A percentile compares a stretch with the other conserved stretches of the same genome.
These are phyloP conservation scores for Hortiboletus campestris DNA, from an alignment of 768 basidiomycete genomes.

Conservation along the genomic window DNA sequence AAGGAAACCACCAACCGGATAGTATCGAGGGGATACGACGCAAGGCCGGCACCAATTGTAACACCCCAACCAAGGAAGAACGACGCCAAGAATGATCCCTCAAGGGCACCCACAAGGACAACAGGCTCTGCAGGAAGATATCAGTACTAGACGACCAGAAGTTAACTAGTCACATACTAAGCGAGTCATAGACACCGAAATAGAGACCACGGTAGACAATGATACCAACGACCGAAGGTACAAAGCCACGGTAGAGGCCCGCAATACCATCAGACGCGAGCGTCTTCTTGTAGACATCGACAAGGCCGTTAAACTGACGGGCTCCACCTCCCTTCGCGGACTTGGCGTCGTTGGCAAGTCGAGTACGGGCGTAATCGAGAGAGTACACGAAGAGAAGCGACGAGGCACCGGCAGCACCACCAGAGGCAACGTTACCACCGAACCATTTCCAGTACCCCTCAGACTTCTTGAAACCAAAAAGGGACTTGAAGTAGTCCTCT, in stretches of 20 bases:
- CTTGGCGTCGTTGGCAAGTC: constrained; percentile 97
- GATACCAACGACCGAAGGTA: constrained; percentile 99
- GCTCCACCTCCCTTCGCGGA: constrained; percentile 88
- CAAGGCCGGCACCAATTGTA: constrained; percentile 98
- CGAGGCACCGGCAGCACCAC: constrained; percentile 99
- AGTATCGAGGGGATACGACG: constrained; percentile 92
- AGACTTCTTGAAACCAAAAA: constrained; percentile 97
- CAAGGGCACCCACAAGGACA: constrained; percentile 90
- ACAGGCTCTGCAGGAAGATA: constrained; percentile 70
- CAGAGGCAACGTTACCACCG: constrained; percentile 94
- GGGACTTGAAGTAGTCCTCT: constrained; percentile 98
- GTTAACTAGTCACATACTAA: constrained; percentile 58
- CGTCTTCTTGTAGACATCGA: constrained; percentile 97
- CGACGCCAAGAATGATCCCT: constrained; percentile 96
- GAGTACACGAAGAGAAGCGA: constrained; percentile 99
- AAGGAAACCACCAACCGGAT: constrained; percentile 54
- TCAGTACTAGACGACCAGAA: constrained; percentile 30
- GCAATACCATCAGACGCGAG: constrained; percentile 96
- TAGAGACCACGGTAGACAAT: constrained; percentile 99
- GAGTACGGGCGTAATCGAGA: constrained; percentile 98
- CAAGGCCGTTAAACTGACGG: constrained; percentile 98
- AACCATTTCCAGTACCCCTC: constrained; percentile 99
- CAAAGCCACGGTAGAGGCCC: constrained; percentile 99
- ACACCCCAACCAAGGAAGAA: constrained; percentile 99
- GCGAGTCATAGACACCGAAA: constrained; percentile 95